Evolutionary conservation across 2,329 filamentous ascomycete genomes (phyloP).

Genomic region (Botrytis pseudocinerea): DNA sequence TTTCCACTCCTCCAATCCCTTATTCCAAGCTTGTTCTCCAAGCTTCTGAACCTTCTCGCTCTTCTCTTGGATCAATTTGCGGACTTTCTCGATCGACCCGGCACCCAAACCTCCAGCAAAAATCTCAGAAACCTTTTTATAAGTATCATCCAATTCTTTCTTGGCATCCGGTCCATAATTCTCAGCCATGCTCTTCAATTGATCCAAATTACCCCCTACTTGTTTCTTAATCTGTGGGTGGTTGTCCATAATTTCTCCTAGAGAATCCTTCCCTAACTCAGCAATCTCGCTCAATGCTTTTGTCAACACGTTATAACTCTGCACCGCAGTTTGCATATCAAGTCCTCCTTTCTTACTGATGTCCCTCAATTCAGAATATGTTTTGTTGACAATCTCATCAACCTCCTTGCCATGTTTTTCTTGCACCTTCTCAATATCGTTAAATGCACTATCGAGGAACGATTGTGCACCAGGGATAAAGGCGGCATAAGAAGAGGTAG

Average conservation of each 20-base stretch:
- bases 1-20: slow-evolving; percentile 69
- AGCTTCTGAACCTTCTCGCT: slow-evolving; percentile 64
- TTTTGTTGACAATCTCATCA: slow-evolving; percentile 64
- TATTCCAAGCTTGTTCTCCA: slow-evolving; percentile 71
- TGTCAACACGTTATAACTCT: slow-evolving; percentile 62
- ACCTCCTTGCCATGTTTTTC: slow-evolving; percentile 69
- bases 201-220: slow-evolving; percentile 65
- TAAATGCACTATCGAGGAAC: slow-evolving; percentile 69
- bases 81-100: slow-evolving; percentile 55
- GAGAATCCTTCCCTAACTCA: slow-evolving; percentile 61
- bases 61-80: slow-evolving; percentile 69
- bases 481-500: slow-evolving; percentile 66
- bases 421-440: slow-evolving; percentile 68
- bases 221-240: slow-evolving; percentile 73
- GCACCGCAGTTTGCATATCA: slow-evolving; percentile 60
- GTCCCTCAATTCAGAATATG: slow-evolving; percentile 66
- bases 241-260: slow-evolving; percentile 67
- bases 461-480: slow-evolving; percentile 70
- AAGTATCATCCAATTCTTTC: slow-evolving; percentile 73
- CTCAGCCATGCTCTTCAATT: slow-evolving; percentile 68
- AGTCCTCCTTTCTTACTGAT: slow-evolving; percentile 57
- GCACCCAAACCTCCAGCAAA: slow-evolving; percentile 60
- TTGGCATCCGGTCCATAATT: slow-evolving; percentile 74
- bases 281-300: slow-evolving; percentile 61
- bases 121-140: slow-evolving; percentile 64